A percentile compares a stretch with the other conserved stretches of the same genome.
Evolutionary conservation across 352 stramenopile species (phyloP).

Genomic region (Blastocystis sp.): DNA sequence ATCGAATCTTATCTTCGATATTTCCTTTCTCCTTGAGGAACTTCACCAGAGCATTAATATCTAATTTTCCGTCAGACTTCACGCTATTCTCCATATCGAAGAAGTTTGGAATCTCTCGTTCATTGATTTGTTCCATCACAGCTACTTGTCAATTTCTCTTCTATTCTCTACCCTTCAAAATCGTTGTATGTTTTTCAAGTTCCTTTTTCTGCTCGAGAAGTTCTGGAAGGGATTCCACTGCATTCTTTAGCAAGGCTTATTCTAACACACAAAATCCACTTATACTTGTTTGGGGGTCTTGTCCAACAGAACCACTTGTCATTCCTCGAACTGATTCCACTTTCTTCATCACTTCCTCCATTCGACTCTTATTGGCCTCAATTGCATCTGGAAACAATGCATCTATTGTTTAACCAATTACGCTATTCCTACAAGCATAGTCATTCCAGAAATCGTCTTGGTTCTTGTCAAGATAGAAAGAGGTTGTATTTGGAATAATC

Average conservation of each 20-base stretch:
- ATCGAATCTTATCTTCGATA: conserved; percentile 80
- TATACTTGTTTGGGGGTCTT: conserved; percentile 4
- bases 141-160: conserved; percentile 47
- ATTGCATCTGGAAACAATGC: conserved; percentile 82
- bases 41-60: conserved; percentile 70
- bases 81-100: conserved; percentile 74
- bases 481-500: conserved; percentile 70
- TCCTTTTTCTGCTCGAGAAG: conserved; percentile 82
- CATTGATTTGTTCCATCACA: conserved; percentile 81
- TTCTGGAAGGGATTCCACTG: conserved; percentile 79
- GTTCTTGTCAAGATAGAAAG: conserved; percentile 66
- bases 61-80: conserved; percentile 72
- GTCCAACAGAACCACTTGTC: conserved; percentile 49
- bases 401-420: conserved; percentile 67
- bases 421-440: conserved; percentile 21
- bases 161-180: conserved; percentile 75
- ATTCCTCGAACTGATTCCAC: conserved; percentile 74
- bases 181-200: conserved; percentile 83
- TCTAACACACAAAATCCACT: neutral
- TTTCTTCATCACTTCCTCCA: conserved; percentile 77
- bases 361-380: conserved; percentile 78
- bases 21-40: conserved; percentile 77
- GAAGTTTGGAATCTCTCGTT: conserved; percentile 76
- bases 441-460: conserved; percentile 64
- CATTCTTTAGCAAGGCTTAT: conserved; percentile 73